A percentile compares a stretch with the other conserved stretches of the same genome.
Conservation (phyloP, 106 monocot species). For the Hemerocallis citrina region DNA sequence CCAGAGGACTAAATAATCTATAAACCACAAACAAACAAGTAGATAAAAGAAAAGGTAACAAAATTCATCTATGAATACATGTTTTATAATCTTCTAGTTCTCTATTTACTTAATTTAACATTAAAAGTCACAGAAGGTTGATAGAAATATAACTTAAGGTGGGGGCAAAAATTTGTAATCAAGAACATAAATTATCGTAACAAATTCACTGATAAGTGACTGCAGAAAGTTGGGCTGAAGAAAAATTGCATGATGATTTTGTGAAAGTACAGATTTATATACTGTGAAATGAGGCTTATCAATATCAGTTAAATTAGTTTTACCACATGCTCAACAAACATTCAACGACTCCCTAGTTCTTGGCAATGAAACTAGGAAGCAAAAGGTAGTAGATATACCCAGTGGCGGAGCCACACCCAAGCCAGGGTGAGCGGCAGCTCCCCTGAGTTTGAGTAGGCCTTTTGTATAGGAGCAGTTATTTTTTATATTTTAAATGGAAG, state of each 20-base stretch:
- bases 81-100: neutral
- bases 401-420: conserved; percentile 34
- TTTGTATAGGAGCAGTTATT: no score
- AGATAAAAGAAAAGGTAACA: neutral
- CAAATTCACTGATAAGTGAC: neutral
- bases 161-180: neutral
- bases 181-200: no score
- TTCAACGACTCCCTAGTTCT: neutral
- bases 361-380: neutral
- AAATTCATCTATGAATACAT: neutral
- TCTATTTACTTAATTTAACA: neutral
- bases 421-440: conserved; percentile 50
- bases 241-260: no score
- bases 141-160: neutral
- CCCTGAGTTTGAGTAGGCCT: no score
- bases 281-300: no score
- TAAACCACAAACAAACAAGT: neutral
- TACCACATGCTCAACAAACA: no score
- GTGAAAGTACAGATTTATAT: no score
- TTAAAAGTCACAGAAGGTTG: neutral
- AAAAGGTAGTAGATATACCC: conserved; percentile 10
- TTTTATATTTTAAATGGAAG: no score
- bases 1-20: neutral
- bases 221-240: neutral
- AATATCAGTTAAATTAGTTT: no score